Percentiles rank a stretch among this genome's conserved stretches.
phyloP scores from a whole-genome alignment of 345 rosid species.

The Microthlaspi erraticum region DNA sequence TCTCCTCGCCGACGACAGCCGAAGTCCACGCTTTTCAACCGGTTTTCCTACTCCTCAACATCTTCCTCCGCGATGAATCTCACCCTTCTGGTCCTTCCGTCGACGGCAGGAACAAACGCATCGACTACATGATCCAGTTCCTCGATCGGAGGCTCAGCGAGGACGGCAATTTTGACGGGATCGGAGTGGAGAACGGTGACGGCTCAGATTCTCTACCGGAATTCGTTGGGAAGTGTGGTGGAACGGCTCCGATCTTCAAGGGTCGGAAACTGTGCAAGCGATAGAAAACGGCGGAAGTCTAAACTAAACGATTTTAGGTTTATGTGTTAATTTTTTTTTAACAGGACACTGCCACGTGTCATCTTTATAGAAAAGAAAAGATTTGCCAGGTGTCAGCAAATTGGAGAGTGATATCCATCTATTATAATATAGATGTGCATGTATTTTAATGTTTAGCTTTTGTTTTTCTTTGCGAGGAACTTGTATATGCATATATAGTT shows the following conservation, averaged over 20 bases:
- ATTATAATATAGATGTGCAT: too few species aligned
- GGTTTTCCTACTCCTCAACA: constrained; percentile 58
- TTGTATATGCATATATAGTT: too few species aligned
- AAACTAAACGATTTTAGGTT: too few species aligned
- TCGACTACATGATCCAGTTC: constrained; percentile 91
- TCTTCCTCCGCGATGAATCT: constrained; percentile 53
- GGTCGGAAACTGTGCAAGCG: too few species aligned
- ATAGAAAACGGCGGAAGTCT: too few species aligned
- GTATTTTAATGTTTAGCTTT: too few species aligned
- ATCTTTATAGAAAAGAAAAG: too few species aligned
- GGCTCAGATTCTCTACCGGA: constrained; percentile 56
- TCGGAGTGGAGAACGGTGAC: constrained; percentile 9
- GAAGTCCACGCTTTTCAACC: constrained; percentile 68
- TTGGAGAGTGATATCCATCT: too few species aligned
- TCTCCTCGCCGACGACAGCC: constrained; percentile 34
- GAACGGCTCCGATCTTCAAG: constrained; percentile 64
- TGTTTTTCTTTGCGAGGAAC: too few species aligned
- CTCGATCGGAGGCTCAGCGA: constrained; percentile 72
- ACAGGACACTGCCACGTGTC: too few species aligned
- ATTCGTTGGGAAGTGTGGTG: constrained; percentile 62
- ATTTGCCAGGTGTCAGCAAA: too few species aligned
- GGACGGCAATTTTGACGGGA: constrained; percentile 38
- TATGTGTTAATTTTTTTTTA: too few species aligned
- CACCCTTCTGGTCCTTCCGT: constrained; percentile 52
- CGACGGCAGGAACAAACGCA: constrained; percentile 69